Base-by-base conservation (phyloP, 139 green algal genomes). In the Chlorella sp. region DNA sequence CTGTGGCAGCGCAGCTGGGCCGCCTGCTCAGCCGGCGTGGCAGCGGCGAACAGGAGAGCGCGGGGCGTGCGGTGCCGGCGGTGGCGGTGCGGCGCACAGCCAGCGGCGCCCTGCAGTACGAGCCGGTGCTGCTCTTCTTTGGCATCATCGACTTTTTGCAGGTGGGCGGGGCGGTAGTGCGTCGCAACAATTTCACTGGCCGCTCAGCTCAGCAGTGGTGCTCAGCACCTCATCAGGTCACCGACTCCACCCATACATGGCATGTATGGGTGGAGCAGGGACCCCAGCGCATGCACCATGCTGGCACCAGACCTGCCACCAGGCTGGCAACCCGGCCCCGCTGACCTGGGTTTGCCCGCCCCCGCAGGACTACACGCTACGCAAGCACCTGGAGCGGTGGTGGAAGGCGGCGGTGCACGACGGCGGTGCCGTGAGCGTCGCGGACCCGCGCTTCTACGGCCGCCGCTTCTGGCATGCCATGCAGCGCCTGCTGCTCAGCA, bases 361-460 rank as follows among this genome's bases (percentile, higher is more conserved):
- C 47, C 84, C 95, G 32, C 94, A 97, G 86, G 86, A 94, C n/a
- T 97, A 96, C 79, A 92, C 91, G 26, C 23, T 87, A 20, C 71
- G 87, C 30, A 97, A 97, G 88, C 70, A 80, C 28, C 18, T 93
- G 39, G 94, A 97, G 87, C 89, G 91, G 68, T 38, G 68, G 4
- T 82, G 89, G 64, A 98, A 97, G 90, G 78, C 73, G 7, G 36
- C 91, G 17, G 34, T 96, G 71, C 84, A 93, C 67, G 87, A 88
- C n/a, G 82, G 86, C 44, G 84, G 83, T 1, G 70, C 74, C 3
- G 92, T 97, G 6, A 93, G 86, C 1, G 91, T 94, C 26, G 81
- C 91, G 28, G 78, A 92, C 57, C 94, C 94, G 18, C 62, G 79
- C 39, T 57, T 62, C 25, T 97, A 97, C 80, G 44, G 41, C n/a